Percentiles rank a stretch among this genome's conserved stretches.
phyloP scores from a whole-genome alignment of 345 rosid genomes.

The Atalantia buxifolia region DNA sequence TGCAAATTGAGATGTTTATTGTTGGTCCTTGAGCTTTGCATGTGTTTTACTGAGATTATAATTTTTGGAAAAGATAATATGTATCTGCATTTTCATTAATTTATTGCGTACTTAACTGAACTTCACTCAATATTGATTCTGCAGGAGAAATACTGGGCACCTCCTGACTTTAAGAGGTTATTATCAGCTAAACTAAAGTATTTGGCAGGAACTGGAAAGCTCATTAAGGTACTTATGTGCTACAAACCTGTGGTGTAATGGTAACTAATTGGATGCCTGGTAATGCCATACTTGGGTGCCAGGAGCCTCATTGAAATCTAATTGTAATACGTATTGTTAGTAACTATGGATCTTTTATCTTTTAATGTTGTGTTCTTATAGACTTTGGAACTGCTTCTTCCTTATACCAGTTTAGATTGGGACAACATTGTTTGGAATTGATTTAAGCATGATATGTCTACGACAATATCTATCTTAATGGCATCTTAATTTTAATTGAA shows the following conservation, averaged over 20 bases:
- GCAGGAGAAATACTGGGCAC: conserved; percentile 96
- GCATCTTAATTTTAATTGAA: not conserved
- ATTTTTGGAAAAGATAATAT: not conserved
- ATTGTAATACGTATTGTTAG: not conserved
- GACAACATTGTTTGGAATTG: not conserved
- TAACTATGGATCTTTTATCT: not conserved
- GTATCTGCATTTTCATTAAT: not conserved
- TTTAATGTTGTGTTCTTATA: not conserved
- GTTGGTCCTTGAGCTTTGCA: not conserved
- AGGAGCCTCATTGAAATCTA: not conserved
- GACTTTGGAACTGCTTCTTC: not conserved
- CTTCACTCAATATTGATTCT: conserved; percentile 12
- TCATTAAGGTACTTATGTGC: conserved; percentile 62
- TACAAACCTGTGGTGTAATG: not conserved
- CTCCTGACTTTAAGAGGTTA: conserved; percentile 78
- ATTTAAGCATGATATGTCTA: not conserved
- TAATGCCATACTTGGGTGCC: not conserved
- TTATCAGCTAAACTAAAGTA: conserved; percentile 81
- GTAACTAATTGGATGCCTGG: not conserved
- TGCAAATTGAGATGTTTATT: not conserved
- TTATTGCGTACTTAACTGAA: conserved; percentile 1
- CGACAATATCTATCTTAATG: not conserved
- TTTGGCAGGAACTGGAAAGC: conserved; percentile 70
- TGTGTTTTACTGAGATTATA: not conserved
- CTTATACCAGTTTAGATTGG: not conserved